phyloP scores from a whole-genome alignment of 352 stramenopile species.

The Phytophthora europaea region DNA sequence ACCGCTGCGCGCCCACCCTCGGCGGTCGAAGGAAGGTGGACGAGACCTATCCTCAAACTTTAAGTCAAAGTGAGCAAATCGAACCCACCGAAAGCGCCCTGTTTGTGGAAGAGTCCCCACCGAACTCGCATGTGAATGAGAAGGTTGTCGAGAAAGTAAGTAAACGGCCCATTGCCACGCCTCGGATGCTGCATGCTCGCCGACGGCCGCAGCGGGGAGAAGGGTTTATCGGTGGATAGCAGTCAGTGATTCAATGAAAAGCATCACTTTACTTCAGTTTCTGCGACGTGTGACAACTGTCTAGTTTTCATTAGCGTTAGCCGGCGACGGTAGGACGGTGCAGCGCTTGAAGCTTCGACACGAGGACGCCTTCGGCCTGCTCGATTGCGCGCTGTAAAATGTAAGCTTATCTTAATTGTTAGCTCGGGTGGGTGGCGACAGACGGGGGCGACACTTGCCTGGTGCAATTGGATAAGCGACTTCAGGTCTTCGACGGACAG shows the following conservation, averaged over 20 bases:
- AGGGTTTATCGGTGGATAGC: too few species aligned
- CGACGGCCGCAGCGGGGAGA: too few species aligned
- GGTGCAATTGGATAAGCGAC: conserved; percentile 66
- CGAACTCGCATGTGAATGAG: neutral
- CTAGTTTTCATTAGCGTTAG: neutral
- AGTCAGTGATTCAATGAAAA: conserved; percentile 16
- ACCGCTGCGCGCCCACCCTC: neutral
- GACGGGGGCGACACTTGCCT: conserved; percentile 39
- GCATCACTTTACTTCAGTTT: conserved; percentile 40
- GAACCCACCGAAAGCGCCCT: conserved; percentile 14
- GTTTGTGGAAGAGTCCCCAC: neutral
- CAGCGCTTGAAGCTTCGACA: conserved; percentile 58
- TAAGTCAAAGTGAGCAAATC: neutral
- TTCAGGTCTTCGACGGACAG: conserved; percentile 53
- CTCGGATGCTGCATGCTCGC: too few species aligned
- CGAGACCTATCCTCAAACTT: neutral
- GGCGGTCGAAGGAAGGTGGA: neutral
- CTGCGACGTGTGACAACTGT: conserved; percentile 36
- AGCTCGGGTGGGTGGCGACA: neutral
- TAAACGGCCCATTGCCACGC: too few species aligned
- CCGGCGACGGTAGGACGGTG: conserved; percentile 22
- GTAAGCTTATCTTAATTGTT: neutral
- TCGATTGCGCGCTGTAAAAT: conserved; percentile 54
- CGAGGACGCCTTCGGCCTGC: conserved; percentile 60
- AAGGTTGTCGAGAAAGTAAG: neutral